A percentile compares a stretch with the other conserved stretches of the same genome.
Conservation (phyloP, 2,329 filamentous ascomycete genomes). For the Coniella vitis region DNA sequence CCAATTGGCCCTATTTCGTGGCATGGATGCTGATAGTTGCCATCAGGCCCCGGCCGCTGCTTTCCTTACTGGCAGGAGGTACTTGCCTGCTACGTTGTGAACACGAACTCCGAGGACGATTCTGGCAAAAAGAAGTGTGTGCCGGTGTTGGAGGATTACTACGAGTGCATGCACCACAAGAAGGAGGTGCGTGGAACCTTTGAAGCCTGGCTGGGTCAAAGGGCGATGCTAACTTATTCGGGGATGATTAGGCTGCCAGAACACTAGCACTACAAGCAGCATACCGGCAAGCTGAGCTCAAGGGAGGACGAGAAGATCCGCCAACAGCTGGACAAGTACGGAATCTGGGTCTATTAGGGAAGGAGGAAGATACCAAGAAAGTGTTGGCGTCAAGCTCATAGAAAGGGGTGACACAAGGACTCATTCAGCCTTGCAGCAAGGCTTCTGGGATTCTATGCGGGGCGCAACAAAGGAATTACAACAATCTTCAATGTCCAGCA, state of each 20-base stretch:
- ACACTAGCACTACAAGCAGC: conserved; percentile 73
- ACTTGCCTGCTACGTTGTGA: conserved; percentile 95
- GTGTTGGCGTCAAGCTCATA: conserved; percentile 34
- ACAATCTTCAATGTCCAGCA: too few relatives aligned
- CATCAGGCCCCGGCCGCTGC: conserved; percentile 64
- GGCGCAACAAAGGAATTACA: too few relatives aligned
- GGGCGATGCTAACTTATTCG: conserved; percentile 2
- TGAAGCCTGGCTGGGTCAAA: not conserved
- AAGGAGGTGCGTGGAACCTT: conserved; percentile 71
- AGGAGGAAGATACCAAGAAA: conserved; percentile 71
- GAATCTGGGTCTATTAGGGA: conserved; percentile 75
- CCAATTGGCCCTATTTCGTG: conserved; percentile 16
- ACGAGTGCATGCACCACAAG: conserved; percentile 97
- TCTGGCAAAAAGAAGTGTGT: conserved; percentile 83
- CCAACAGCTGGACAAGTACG: conserved; percentile 82
- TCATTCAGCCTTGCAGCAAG: conserved; percentile 1
- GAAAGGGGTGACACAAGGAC: not conserved
- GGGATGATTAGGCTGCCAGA: conserved; percentile 59
- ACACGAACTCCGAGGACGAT: conserved; percentile 71
- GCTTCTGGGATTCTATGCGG: conserved; percentile 1
- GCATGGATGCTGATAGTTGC: conserved; percentile 13
- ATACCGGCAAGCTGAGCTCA: conserved; percentile 72
- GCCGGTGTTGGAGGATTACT: conserved; percentile 88
- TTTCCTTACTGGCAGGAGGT: conserved; percentile 99
- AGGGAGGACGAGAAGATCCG: conserved; percentile 70